Evolutionary conservation across 2,329 filamentous ascomycete species (phyloP).

Genomic region (Fusarium drepaniforme): DNA sequence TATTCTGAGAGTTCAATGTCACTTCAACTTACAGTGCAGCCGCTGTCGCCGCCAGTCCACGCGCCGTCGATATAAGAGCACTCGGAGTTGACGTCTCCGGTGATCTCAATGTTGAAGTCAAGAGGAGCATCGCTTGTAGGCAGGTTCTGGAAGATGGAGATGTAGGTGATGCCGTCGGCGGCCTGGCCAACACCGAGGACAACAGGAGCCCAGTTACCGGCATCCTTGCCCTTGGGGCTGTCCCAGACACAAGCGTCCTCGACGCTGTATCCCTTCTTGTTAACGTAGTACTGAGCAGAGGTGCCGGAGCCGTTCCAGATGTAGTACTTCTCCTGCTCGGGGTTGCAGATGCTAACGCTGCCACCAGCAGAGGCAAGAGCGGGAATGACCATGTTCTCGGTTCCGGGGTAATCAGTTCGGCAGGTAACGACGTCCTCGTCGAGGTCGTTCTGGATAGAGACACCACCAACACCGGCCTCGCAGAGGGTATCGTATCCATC

Average conservation of each 20-base stretch:
- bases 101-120: constrained; percentile 83
- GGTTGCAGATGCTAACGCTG: constrained; percentile 78
- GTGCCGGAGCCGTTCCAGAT: constrained; percentile 80
- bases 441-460: constrained; percentile 83
- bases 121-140: constrained; percentile 79
- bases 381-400: constrained; percentile 88
- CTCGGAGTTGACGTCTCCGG: constrained; percentile 67
- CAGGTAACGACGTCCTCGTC: constrained; percentile 77
- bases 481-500: constrained; percentile 77
- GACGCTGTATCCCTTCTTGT: constrained; percentile 78
- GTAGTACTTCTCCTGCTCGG: constrained; percentile 80
- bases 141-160: constrained; percentile 87
- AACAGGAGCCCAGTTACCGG: constrained; percentile 89
- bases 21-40: constrained; percentile 81
- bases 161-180: constrained; percentile 74
- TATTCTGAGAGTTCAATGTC: no score
- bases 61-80: constrained; percentile 77
- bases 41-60: constrained; percentile 69
- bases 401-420: constrained; percentile 96
- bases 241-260: constrained; percentile 83
- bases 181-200: constrained; percentile 86
- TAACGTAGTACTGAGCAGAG: constrained; percentile 97
- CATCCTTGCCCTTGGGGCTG: constrained; percentile 61
- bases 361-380: constrained; percentile 71
- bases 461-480: constrained; percentile 75